A percentile compares a stretch with the other conserved stretches of the same genome.
phyloP scores from a whole-genome alignment of 345 rosid species.

The Aurinia saxatilis region DNA sequence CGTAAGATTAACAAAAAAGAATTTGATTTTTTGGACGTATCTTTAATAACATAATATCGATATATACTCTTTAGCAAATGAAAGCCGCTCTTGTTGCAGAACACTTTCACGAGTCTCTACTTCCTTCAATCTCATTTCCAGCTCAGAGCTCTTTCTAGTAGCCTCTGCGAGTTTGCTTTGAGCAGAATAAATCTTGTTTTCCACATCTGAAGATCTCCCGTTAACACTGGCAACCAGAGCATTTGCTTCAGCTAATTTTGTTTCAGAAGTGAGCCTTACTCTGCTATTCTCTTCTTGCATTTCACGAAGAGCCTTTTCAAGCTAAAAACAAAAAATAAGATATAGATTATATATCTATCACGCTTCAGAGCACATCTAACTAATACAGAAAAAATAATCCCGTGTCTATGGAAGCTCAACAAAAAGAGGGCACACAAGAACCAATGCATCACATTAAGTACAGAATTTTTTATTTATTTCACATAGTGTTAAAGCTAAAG shows the following conservation, averaged over 20 bases:
- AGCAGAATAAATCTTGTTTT: slow-evolving; percentile 48
- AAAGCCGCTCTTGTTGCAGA: slow-evolving; percentile 57
- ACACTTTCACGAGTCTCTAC: slow-evolving; percentile 63
- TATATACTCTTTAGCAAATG: slow-evolving; percentile 58
- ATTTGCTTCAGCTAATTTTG: slow-evolving; percentile 53
- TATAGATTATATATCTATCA: background rate
- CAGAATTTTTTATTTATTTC: background rate
- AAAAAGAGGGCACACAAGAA: background rate
- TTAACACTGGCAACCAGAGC: slow-evolving; percentile 54
- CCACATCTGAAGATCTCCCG: slow-evolving; percentile 55
- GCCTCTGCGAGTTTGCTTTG: slow-evolving; percentile 67
- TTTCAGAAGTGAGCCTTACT: slow-evolving; percentile 50
- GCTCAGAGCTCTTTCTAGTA: slow-evolving; percentile 50
- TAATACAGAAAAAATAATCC: background rate
- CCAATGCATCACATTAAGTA: background rate
- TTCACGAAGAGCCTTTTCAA: slow-evolving; percentile 63
- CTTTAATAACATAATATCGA: background rate
- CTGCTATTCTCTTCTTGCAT: slow-evolving; percentile 43
- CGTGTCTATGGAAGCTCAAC: background rate
- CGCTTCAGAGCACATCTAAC: background rate
- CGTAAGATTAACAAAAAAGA: background rate
- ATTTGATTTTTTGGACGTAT: background rate
- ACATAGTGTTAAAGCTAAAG: background rate
- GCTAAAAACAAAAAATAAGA: slow-evolving; percentile 41
- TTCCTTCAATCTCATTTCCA: slow-evolving; percentile 74